phyloP scores from a whole-genome alignment of 1,284 basidiomycete species.

The Trichosporon coremiiforme region DNA sequence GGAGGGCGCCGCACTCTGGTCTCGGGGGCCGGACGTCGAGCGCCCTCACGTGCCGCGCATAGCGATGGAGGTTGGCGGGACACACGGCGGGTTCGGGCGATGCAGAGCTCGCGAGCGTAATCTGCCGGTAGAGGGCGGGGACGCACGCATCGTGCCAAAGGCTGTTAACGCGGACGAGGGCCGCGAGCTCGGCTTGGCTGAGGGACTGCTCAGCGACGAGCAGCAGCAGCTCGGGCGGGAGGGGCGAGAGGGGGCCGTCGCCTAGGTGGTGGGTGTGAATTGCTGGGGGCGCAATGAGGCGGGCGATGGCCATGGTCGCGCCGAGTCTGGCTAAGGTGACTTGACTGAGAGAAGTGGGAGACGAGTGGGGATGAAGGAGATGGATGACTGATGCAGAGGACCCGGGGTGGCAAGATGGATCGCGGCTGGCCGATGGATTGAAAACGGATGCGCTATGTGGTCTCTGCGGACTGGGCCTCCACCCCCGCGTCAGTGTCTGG shows the following conservation, averaged over 20 bases:
- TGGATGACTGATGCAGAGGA: neutral
- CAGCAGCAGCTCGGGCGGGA: neutral
- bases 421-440: neutral
- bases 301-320: neutral
- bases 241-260: neutral
- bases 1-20: neutral
- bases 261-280: neutral
- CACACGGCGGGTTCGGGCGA: neutral
- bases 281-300: neutral
- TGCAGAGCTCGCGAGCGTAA: neutral
- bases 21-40: neutral
- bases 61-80: neutral
- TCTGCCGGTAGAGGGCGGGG: neutral
- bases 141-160: neutral
- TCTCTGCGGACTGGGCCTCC: no score
- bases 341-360: no score
- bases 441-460: neutral
- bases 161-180: neutral
- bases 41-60: neutral
- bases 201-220: neutral
- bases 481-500: neutral
- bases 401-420: neutral
- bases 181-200: neutral
- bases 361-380: neutral
- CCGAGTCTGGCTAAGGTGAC: neutral